Evolutionary conservation across 139 green algal genomes (phyloP).

Genomic region (Coccomyxa sp.): DNA sequence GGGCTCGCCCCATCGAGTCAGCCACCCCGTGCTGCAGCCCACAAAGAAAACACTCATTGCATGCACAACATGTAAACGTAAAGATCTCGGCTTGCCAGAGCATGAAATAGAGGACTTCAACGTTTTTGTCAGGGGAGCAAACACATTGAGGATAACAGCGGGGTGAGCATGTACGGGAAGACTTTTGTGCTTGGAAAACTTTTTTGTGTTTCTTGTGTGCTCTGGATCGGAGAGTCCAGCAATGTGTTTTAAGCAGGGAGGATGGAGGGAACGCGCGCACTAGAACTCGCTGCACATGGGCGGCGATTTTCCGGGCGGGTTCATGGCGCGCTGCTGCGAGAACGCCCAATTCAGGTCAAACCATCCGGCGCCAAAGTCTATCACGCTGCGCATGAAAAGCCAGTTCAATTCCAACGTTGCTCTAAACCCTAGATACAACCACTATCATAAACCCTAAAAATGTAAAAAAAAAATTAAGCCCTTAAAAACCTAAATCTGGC

Average conservation of each 20-base stretch:
- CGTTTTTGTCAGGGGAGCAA: too few species aligned
- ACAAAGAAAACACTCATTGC: neutral
- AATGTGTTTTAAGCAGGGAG: neutral
- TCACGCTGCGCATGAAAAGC: slow-evolving; percentile 2
- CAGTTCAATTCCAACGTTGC: neutral
- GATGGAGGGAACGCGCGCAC: slow-evolving; percentile 9
- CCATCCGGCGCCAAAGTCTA: slow-evolving; percentile 46
- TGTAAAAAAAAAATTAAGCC: too few species aligned
- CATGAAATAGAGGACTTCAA: neutral
- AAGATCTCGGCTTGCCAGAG: neutral
- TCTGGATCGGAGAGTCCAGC: neutral
- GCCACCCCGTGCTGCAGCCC: slow-evolving; percentile 46
- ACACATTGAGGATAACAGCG: too few species aligned
- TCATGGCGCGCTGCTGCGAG: slow-evolving; percentile 30
- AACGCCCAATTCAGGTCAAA: slow-evolving; percentile 31
- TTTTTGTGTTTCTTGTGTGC: neutral
- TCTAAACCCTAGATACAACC: too few species aligned
- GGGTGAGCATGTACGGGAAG: too few species aligned
- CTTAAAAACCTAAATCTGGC: too few species aligned
- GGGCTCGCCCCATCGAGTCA: slow-evolving; percentile 53
- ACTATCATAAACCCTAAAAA: neutral
- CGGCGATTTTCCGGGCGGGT: slow-evolving; percentile 32
- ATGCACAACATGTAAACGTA: neutral
- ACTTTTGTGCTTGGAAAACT: too few species aligned
- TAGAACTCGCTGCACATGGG: slow-evolving; percentile 57